A percentile compares a stretch with the other conserved stretches of the same genome.
Conservation (phyloP, 1,284 basidiomycete species). For the Pisolithus thermaeus region DNA sequence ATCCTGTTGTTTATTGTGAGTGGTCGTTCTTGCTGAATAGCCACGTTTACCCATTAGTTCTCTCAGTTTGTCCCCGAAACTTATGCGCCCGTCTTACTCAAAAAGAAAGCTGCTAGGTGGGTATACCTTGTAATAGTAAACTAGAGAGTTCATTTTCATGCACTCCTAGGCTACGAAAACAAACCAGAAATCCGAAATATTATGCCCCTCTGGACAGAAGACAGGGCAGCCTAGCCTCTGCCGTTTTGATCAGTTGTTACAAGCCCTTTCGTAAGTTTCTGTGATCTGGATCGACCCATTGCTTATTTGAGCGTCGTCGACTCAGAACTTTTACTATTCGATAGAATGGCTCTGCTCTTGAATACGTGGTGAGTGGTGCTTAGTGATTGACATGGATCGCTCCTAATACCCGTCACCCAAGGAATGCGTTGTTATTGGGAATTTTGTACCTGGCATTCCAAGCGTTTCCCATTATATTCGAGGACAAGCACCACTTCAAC, state of each 20-base stretch:
- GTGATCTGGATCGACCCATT: neutral
- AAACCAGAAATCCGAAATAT: constrained; percentile 37
- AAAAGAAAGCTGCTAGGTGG: constrained; percentile 43
- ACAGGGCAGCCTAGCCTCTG: constrained; percentile 34
- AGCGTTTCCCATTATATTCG: constrained; percentile 55
- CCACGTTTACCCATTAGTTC: neutral
- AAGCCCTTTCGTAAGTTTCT: constrained; percentile 64
- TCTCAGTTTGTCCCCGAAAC: constrained; percentile 68
- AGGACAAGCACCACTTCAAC: constrained; percentile 45
- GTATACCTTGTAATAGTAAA: neutral
- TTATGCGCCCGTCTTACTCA: constrained; percentile 59
- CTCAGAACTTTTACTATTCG: constrained; percentile 60
- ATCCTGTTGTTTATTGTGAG: constrained; percentile 46
- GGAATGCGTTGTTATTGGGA: constrained; percentile 54
- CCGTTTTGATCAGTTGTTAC: constrained; percentile 51
- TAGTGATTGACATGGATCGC: neutral
- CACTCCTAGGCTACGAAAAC: constrained; percentile 32
- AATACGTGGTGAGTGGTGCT: constrained; percentile 40
- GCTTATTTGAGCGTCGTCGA: neutral
- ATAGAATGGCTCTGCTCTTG: constrained; percentile 73
- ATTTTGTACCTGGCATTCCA: constrained; percentile 62
- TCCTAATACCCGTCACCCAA: neutral
- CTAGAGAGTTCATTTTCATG: neutral
- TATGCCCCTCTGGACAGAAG: constrained; percentile 30
- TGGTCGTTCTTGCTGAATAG: neutral